Evolutionary conservation across 2,329 filamentous ascomycete genomes (phyloP).

Genomic region (Bipolaris oryzae): DNA sequence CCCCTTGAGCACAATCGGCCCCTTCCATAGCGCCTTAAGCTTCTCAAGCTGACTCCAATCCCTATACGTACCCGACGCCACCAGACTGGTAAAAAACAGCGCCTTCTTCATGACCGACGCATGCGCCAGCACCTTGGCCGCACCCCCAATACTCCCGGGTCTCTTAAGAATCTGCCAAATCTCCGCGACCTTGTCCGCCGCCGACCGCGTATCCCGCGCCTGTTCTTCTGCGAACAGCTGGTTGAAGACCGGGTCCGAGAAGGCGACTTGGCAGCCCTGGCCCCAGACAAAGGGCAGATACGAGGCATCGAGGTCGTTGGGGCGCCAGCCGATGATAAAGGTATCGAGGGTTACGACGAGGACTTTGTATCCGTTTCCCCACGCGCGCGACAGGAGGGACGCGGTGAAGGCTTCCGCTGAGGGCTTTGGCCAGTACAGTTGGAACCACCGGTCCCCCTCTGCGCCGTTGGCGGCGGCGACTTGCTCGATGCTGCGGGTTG

Average conservation of each 20-base stretch:
- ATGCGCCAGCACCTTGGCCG: conserved; percentile 43
- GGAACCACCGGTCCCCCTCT: conserved; percentile 69
- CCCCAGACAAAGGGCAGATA: conserved; percentile 65
- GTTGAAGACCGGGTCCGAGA: conserved; percentile 48
- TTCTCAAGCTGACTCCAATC: conserved; percentile 45
- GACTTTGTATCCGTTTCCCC: conserved; percentile 65
- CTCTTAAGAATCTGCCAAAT: conserved; percentile 47
- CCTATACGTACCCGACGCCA: conserved; percentile 45
- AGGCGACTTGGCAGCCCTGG: conserved; percentile 44
- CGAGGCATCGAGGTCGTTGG: conserved; percentile 67
- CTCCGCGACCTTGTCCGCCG: conserved; percentile 43
- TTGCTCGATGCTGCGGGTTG: conserved; percentile 68
- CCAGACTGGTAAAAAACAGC: conserved; percentile 43
- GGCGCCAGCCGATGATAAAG: conserved; percentile 71
- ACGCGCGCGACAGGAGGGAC: conserved; percentile 67
- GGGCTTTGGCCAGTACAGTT: conserved; percentile 76
- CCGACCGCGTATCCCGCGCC: conserved; percentile 39
- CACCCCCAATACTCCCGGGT: conserved; percentile 42
- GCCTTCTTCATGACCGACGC: conserved; percentile 44
- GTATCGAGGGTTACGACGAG: conserved; percentile 77
- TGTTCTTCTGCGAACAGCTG: conserved; percentile 40
- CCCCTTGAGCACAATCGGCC: conserved; percentile 49
- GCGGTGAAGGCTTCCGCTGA: conserved; percentile 68
- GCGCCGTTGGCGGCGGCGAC: conserved; percentile 63
- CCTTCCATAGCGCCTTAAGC: conserved; percentile 44